Evolutionary conservation across 75 land plant species (phyloP).

Genomic region (Pseudotsuga menziesii): DNA sequence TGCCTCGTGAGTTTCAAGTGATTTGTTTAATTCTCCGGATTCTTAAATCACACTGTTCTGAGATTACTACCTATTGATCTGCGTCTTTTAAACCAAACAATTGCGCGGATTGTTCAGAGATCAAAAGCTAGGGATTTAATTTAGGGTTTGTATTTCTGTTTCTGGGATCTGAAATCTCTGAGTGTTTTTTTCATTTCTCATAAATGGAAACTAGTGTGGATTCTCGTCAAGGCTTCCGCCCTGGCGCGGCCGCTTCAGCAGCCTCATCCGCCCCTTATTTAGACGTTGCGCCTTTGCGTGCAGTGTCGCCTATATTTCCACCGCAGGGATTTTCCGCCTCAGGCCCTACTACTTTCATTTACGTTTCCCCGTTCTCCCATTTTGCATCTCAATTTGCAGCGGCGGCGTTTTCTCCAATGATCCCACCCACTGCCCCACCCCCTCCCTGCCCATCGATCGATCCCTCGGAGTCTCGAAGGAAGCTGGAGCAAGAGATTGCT

Average conservation of each 20-base stretch:
- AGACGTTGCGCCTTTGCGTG: slow-evolving; percentile 45
- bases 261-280: slow-evolving; percentile 12
- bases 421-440: neutral
- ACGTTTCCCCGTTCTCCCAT: slow-evolving; percentile 12
- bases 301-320: slow-evolving; percentile 36
- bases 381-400: slow-evolving; percentile 29
- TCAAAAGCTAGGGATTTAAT: no score
- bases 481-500: neutral
- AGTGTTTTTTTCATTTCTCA: no score
- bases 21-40: no score
- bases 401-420: slow-evolving; percentile 21
- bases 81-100: no score
- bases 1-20: no score
- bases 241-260: neutral
- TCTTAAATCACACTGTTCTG: no score
- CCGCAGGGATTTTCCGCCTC: slow-evolving; percentile 1
- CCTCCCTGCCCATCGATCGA: neutral
- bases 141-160: no score
- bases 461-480: slow-evolving; percentile 6
- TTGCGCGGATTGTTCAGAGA: no score
- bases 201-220: no score
- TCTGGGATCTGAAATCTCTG: no score
- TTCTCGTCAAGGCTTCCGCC: no score
- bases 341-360: slow-evolving; percentile 8
- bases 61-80: no score